Base-by-base conservation (phyloP, 345 rosid genomes). In the Camelina sativa region DNA sequence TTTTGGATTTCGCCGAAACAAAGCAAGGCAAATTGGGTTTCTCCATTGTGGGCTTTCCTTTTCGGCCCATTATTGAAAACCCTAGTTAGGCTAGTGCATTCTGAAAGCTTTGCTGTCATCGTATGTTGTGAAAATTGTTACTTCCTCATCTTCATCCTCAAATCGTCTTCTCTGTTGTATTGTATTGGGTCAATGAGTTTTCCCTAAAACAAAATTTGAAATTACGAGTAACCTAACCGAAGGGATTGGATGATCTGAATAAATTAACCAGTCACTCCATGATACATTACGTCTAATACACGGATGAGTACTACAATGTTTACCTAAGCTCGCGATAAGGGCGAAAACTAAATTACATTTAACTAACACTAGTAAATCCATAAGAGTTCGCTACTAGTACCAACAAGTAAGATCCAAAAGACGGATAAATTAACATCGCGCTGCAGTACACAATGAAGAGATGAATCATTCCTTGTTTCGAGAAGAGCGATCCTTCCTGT, bases 401-500 rank as follows among this genome's bases (percentile, higher is more conserved):
- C 48, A 32, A 68, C 50, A 67, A 51, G 11, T n/a, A 60, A 56
- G 44, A 62, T 41, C 30, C 15, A 20, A 22, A 63, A 54, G 43
- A 28, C 46, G 57, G 57, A 48, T 51, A 51, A n/a, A 25, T 15
- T 7, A 68, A 68, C 32, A 54, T 44, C 4, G 43, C 5, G 25
- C 52, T 62, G 59, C 64, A 55, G 23, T 7, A 51, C 34, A 54
- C 34, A 54, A 15, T 52, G 69, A 46, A 35, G 11, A 58, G 53
- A 47, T 34, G 66, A 44, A 55, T 83, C 75, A 91, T 79, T 91
- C 96, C 85, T 88, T 89, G 88, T 79, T 86, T 13, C 92, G 84
- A 15, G 98, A 83, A 19, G 97, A 53, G 0, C 93, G 92, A 56
- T 92, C 96, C 78, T 91, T 96, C 71, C 87, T 81, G 8, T 89